Percentiles rank a stretch among this genome's conserved stretches.
These are phyloP conservation scores for Phytophthora sansomeana DNA, from an alignment of 352 stramenopile genomes.

Conservation along the genomic window DNA sequence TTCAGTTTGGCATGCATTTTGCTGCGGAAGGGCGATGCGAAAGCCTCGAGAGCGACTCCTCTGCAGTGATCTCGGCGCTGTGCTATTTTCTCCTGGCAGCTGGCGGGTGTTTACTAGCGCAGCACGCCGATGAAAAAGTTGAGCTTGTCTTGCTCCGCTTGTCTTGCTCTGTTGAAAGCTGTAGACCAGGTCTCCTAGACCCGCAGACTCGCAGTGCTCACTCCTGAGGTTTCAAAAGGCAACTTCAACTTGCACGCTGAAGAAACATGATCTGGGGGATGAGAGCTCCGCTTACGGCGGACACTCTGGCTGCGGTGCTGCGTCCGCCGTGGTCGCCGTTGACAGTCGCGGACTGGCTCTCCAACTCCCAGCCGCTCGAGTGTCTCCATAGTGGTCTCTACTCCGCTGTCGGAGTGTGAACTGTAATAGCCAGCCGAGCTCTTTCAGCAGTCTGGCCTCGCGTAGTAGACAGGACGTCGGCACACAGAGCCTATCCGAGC, in stretches of 20 bases:
- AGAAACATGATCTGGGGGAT: not conserved
- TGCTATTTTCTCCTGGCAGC: not conserved
- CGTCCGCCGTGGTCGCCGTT: conserved; percentile 3
- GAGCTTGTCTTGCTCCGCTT: not conserved
- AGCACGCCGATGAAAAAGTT: not conserved
- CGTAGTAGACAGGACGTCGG: conserved; percentile 16
- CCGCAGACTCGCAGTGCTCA: too few relatives aligned
- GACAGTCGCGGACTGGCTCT: conserved; percentile 12
- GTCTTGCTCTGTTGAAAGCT: too few relatives aligned
- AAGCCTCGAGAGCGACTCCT: not conserved
- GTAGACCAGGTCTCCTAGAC: too few relatives aligned
- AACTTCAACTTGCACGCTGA: conserved; percentile 21
- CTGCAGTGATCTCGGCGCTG: not conserved
- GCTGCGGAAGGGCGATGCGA: not conserved
- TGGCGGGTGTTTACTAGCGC: conserved; percentile 3
- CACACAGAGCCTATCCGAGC: conserved; percentile 1
- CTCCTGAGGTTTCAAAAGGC: conserved; percentile 13
- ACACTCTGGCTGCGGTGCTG: not conserved
- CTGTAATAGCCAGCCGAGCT: conserved; percentile 2
- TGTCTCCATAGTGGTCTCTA: not conserved
- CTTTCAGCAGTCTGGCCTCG: conserved; percentile 21
- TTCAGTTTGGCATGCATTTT: not conserved
- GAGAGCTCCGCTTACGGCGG: not conserved
- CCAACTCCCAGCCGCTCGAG: not conserved
- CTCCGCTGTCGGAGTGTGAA: too few relatives aligned